Conservation (phyloP, 805 yeast species). For the Candida coquimbonensis region DNA sequence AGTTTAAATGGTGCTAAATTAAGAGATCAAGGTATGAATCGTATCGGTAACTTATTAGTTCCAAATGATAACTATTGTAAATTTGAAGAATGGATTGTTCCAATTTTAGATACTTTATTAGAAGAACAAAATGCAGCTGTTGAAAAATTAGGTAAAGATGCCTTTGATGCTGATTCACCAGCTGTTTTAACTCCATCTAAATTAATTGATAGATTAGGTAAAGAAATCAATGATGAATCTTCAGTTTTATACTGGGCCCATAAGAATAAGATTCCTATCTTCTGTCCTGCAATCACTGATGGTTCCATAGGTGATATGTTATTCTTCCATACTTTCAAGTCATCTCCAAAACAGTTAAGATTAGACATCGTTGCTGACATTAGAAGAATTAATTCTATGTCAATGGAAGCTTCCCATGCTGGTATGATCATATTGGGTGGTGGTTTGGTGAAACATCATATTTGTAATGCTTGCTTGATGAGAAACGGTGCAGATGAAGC, state of each 20-base stretch:
- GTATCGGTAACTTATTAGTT: constrained; percentile 93
- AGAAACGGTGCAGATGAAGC: constrained; percentile 99
- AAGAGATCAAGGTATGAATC: constrained; percentile 93
- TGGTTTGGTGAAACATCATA: constrained; percentile 93
- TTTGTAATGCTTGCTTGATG: constrained; percentile 97
- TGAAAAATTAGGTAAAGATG: constrained; percentile 42
- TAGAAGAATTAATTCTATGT: constrained; percentile 81
- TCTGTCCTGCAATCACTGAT: constrained; percentile 96
- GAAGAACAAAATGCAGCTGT: constrained; percentile 80
- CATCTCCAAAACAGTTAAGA: constrained; percentile 84
- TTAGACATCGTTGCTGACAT: constrained; percentile 93
- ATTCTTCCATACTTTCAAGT: constrained; percentile 94
- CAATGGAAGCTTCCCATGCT: constrained; percentile 91
- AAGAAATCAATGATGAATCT: constrained; percentile 89
- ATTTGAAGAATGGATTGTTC: constrained; percentile 98
- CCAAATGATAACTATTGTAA: constrained; percentile 97
- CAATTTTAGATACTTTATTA: constrained; percentile 78
- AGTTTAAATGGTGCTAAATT: constrained; percentile 70
- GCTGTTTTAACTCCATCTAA: constrained; percentile 90
- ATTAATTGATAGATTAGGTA: constrained; percentile 87
- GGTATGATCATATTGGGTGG: constrained; percentile 98
- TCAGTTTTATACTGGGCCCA: constrained; percentile 98
- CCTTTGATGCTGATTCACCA: constrained; percentile 53
- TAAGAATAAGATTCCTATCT: constrained; percentile 91
- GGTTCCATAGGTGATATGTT: constrained; percentile 99